These are phyloP conservation scores for Termitomyces sp. DNA, from an alignment of 768 basidiomycete genomes.

Conservation along the genomic window DNA sequence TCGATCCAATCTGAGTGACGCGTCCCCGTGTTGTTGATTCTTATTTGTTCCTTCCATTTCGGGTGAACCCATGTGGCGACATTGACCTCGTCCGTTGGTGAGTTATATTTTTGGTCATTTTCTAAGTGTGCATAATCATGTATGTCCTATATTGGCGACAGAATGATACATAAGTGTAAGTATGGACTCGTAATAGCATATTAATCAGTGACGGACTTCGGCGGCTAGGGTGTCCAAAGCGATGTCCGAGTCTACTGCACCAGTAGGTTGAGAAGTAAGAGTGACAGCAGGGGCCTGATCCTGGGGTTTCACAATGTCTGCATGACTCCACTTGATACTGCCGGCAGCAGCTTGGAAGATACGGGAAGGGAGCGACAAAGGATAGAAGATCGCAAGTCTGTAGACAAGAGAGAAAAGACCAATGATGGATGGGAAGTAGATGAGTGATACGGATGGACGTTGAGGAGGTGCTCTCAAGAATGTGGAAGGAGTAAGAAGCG, in stretches of 20 bases:
- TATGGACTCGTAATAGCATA: constrained; percentile 27
- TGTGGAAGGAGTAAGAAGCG: constrained; percentile 21
- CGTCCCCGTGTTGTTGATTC: constrained; percentile 55
- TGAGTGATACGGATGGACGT: constrained; percentile 20
- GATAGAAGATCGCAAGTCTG: constrained; percentile 45
- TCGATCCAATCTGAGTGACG: constrained; percentile 48
- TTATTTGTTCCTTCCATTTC: constrained; percentile 24
- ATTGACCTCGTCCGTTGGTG: constrained; percentile 20
- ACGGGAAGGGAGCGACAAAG: constrained; percentile 47
- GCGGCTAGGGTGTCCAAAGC: constrained; percentile 34
- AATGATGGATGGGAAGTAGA: constrained; percentile 37
- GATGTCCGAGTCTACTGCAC: neutral
- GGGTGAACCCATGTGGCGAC: constrained; percentile 27
- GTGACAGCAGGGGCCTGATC: neutral
- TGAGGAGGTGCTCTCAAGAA: constrained; percentile 3
- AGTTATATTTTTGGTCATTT: neutral
- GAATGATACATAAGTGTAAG: constrained; percentile 39
- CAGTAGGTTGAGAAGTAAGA: neutral
- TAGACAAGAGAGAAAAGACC: constrained; percentile 46
- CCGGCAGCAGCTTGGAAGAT: constrained; percentile 28
- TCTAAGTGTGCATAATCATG: constrained; percentile 18
- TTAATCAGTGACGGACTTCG: constrained; percentile 46
- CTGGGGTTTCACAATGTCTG: constrained; percentile 13
- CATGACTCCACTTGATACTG: constrained; percentile 17
- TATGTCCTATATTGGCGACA: constrained; percentile 32